Conservation (phyloP, 768 basidiomycete genomes). For the Phaeotremella fagi region DNA sequence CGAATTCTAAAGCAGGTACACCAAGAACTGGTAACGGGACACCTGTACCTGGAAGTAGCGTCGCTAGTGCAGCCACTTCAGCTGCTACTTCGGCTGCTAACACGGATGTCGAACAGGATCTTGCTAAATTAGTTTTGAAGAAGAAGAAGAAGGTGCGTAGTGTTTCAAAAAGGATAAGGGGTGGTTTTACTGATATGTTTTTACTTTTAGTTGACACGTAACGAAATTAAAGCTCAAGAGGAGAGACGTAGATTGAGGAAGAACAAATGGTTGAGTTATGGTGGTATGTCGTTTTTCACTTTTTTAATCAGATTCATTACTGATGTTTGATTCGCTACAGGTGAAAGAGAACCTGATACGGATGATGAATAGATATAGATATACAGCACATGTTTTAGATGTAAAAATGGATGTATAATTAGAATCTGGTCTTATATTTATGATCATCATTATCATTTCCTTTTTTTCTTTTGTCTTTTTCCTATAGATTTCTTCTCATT, state of each 20-base stretch:
- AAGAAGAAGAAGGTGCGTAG: constrained; percentile 75
- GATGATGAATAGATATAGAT: constrained; percentile 41
- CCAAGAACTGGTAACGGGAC: constrained; percentile 55
- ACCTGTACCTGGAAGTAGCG: constrained; percentile 55
- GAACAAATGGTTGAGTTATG: constrained; percentile 73
- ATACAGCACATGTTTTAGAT: too few species aligned
- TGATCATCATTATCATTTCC: too few species aligned
- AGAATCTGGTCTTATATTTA: too few species aligned
- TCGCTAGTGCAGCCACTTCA: constrained; percentile 60
- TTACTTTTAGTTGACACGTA: constrained; percentile 38
- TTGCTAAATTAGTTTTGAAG: constrained; percentile 37
- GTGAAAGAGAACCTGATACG: constrained; percentile 42
- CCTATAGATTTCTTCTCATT: too few species aligned
- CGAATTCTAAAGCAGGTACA: constrained; percentile 65
- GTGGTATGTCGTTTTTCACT: constrained; percentile 55
- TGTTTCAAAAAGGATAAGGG: too few species aligned
- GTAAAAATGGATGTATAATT: too few species aligned
- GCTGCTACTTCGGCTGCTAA: constrained; percentile 47
- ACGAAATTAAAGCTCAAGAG: constrained; percentile 74
- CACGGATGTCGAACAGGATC: constrained; percentile 34
- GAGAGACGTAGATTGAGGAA: constrained; percentile 76
- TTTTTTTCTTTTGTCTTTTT: too few species aligned
- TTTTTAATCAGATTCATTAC: not conserved
- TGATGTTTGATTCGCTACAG: not conserved
- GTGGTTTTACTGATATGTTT: not conserved